Conservation (phyloP, 2,329 filamentous ascomycete genomes). For the Scytalidium lignicola region DNA sequence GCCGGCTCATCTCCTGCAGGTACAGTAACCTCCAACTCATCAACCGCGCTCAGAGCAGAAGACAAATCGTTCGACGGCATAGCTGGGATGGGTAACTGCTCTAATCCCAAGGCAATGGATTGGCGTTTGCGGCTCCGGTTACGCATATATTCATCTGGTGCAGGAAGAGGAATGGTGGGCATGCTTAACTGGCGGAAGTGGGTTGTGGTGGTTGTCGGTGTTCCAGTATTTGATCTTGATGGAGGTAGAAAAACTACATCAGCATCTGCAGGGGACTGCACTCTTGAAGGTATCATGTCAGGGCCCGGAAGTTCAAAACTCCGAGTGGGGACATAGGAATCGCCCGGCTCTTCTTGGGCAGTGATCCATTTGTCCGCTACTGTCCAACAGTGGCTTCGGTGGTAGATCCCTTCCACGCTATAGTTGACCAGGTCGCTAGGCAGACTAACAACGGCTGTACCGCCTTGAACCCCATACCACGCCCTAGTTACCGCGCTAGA, state of each 20-base stretch:
- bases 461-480: conserved; percentile 71
- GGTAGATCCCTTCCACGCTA: conserved; percentile 63
- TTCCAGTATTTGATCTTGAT: background rate
- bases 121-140: conserved; percentile 15
- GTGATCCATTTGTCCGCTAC: conserved; percentile 54
- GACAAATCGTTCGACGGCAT: background rate
- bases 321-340: background rate
- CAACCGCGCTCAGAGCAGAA: background rate
- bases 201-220: background rate
- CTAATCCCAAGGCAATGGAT: conserved; percentile 24
- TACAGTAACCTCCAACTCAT: background rate
- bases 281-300: background rate
- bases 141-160: background rate
- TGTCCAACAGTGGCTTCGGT: conserved; percentile 65
- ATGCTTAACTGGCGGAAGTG: background rate
- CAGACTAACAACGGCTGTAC: conserved; percentile 54
- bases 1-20: conserved; percentile 27
- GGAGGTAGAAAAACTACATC: background rate
- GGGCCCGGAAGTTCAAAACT: background rate
- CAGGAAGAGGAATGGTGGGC: background rate
- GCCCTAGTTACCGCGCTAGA: conserved; percentile 51
- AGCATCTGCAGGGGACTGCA: background rate
- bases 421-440: conserved; percentile 57
- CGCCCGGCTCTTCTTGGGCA: background rate
- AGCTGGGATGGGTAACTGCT: conserved; percentile 20